These are phyloP conservation scores for Globisporangium recalcitrans DNA, from an alignment of 352 stramenopile genomes.

Conservation along the genomic window DNA sequence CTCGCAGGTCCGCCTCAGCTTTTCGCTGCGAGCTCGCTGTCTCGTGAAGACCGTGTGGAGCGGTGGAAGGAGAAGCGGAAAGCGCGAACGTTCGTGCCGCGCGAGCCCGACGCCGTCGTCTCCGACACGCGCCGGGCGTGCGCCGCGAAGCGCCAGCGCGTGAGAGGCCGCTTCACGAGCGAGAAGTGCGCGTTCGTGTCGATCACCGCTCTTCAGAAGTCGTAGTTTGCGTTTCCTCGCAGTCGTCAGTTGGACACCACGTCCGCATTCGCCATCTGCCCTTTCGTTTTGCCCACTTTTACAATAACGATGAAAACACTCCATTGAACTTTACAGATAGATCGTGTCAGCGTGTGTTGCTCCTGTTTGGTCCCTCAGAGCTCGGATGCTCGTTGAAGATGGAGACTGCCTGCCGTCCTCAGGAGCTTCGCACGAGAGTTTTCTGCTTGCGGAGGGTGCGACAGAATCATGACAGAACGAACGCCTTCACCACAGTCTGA, in stretches of 20 bases:
- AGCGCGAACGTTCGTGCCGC: slow-evolving; percentile 17
- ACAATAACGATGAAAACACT: slow-evolving; percentile 11
- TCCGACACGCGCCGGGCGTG: slow-evolving; percentile 49
- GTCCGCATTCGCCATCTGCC: not conserved
- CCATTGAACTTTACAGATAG: not conserved
- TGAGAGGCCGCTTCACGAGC: slow-evolving; percentile 57
- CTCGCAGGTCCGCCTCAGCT: slow-evolving; percentile 29
- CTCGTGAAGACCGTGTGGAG: slow-evolving; percentile 24
- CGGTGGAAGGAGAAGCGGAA: slow-evolving; percentile 44
- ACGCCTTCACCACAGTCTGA: too few species aligned
- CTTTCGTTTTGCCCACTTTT: slow-evolving; percentile 2
- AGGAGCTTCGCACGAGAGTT: too few species aligned
- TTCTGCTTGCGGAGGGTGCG: too few species aligned
- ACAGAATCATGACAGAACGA: too few species aligned
- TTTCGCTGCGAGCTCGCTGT: slow-evolving; percentile 5
- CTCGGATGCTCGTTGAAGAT: too few species aligned
- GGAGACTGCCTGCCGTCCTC: too few species aligned
- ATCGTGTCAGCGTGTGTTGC: too few species aligned
- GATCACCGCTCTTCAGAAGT: slow-evolving; percentile 55
- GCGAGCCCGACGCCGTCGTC: slow-evolving; percentile 24
- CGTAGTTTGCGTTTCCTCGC: not conserved
- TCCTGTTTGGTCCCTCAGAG: too few species aligned
- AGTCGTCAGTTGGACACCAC: not conserved
- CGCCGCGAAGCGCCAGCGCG: slow-evolving; percentile 56
- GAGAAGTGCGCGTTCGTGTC: slow-evolving; percentile 55